Evolutionary conservation across 768 basidiomycete genomes (phyloP).

Genomic region (Trametes villosa): DNA sequence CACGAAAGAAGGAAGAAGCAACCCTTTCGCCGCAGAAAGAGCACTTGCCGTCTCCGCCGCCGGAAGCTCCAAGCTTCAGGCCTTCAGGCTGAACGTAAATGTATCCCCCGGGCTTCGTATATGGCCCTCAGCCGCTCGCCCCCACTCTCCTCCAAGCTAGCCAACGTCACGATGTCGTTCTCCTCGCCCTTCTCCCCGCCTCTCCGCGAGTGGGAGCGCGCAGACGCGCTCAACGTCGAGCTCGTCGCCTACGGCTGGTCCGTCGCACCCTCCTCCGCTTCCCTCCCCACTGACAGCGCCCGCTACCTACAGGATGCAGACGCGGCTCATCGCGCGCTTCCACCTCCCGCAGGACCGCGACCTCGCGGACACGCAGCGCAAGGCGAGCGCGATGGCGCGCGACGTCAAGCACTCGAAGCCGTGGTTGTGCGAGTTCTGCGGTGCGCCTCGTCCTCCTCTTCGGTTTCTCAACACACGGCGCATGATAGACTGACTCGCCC

Average conservation of each 20-base stretch:
- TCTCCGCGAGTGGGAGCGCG: conserved; percentile 8
- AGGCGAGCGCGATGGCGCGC: neutral
- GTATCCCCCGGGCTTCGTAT: no score
- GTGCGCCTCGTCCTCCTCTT: neutral
- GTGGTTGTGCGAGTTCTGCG: conserved; percentile 19
- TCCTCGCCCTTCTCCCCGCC: no score
- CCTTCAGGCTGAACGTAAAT: no score
- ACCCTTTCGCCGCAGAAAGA: no score
- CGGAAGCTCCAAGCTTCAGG: no score
- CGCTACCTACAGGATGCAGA: neutral
- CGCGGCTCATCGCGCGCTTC: conserved; percentile 15
- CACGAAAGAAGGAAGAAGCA: no score
- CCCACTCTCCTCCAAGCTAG: no score
- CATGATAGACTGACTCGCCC: neutral
- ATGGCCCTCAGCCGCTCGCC: no score
- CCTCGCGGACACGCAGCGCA: neutral
- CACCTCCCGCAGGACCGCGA: conserved; percentile 14
- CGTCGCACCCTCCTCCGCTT: no score
- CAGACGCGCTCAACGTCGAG: conserved; percentile 17
- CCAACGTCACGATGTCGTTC: no score
- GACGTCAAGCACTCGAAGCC: conserved; percentile 19
- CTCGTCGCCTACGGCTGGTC: conserved; percentile 17
- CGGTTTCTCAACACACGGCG: neutral
- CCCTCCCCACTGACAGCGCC: neutral
- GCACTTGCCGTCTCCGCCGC: no score